Conservation (phyloP, 1,139 yeast species). For the Diutina siamensis region DNA sequence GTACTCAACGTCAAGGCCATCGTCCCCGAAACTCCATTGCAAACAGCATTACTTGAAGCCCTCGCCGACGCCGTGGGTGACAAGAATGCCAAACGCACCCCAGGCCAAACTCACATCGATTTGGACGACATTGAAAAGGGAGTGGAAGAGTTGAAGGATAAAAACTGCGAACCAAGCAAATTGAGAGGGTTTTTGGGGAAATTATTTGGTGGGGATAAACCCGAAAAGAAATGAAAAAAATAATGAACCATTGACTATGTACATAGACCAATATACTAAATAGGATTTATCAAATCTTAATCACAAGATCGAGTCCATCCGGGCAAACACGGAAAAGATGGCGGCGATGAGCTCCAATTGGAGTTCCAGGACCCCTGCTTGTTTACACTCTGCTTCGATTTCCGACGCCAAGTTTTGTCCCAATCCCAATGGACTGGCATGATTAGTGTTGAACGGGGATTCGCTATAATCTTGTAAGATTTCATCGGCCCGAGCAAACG, state of each 20-base stretch:
- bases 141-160: neutral
- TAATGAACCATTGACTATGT: no score
- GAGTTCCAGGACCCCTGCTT: slow-evolving; percentile 43
- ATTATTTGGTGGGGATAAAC: neutral
- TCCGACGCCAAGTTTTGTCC: slow-evolving; percentile 70
- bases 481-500: slow-evolving; percentile 89
- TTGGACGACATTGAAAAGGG: slow-evolving; percentile 1
- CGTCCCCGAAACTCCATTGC: slow-evolving; percentile 75
- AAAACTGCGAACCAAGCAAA: slow-evolving; percentile 1
- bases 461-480: slow-evolving; percentile 71
- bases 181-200: slow-evolving; percentile 2
- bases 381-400: slow-evolving; percentile 56
- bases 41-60: slow-evolving; percentile 86
- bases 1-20: slow-evolving; percentile 60
- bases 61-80: slow-evolving; percentile 87
- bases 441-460: slow-evolving; percentile 62
- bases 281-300: no score
- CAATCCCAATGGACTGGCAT: slow-evolving; percentile 51
- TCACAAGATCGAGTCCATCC: slow-evolving; percentile 46
- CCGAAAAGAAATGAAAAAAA: neutral
- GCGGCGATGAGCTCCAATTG: slow-evolving; percentile 89
- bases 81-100: slow-evolving; percentile 55
- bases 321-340: slow-evolving; percentile 50
- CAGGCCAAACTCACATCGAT: neutral
- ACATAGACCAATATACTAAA: no score